Evolutionary conservation across 768 basidiomycete species (phyloP), one percentile per base, ranked within the genome.

Genomic region (Lactifluus hygrophoroides): DNA sequence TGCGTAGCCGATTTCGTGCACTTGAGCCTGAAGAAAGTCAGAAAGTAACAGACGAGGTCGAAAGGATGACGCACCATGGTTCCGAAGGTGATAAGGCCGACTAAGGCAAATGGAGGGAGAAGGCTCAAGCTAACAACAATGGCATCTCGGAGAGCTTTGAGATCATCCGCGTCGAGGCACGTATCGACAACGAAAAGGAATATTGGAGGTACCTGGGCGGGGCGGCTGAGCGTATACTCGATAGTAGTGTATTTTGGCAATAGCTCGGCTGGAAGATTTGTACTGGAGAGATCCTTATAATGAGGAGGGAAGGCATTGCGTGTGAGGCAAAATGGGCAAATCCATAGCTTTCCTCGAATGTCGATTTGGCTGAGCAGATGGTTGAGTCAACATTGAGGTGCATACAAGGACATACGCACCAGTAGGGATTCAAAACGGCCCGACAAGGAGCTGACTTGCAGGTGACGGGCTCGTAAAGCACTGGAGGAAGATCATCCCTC

Each of bases 181-280:
- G 94, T 97, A 71, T 98, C 95, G 48, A 99, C 86, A 53, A 97
- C 94, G 70, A 94, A 96, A 44, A 99, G 79, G 79, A 99, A 98
- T 72, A 98, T 82, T 51, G 96, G 95, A 4, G 95, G 94, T 45
- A 95, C 86, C 67, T 87, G 91, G 13, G 86, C 91, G 1, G 91
- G 86, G 61, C 95, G 84, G 25, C 88, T 79, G 47, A 98, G 87
- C n/a, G 95, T 98, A 76, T 99, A 99, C 74, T 99, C 96, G 73
- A 99, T 96, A 8, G 96, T 99, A 32, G 96, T 98, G 78, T 97
- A 98, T 74, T 96, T 94, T 68, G 95, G 94, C 38, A 98, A 74
- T 30, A 99, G 81, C 71, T 99, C 96, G 14, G 94, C 88, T 50
- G 96, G 96, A 19, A 98, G 81, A 73, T 98, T 98, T 64, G 90